Conservation (phyloP, 1,284 basidiomycete species). For the Cutaneotrichosporon spelunceum region DNA sequence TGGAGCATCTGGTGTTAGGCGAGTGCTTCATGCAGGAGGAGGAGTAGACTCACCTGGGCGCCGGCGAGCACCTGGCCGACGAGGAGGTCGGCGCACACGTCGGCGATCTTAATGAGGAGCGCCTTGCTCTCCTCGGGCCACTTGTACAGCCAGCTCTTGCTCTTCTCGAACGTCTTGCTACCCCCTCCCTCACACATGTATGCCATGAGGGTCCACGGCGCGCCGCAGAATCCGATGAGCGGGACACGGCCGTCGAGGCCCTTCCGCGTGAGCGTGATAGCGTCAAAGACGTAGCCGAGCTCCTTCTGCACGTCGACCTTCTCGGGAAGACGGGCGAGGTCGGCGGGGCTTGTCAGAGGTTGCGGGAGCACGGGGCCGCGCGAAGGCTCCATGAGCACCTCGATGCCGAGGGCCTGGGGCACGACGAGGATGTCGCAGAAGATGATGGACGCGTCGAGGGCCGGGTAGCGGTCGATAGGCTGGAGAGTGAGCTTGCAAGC, state of each 20-base stretch:
- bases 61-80: constrained; percentile 88
- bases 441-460: constrained; percentile 90
- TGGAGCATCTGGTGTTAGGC: constrained; percentile 70
- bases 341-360: constrained; percentile 72
- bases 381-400: constrained; percentile 81
- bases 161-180: constrained; percentile 79
- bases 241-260: constrained; percentile 80
- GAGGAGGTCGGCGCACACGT: constrained; percentile 79
- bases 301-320: constrained; percentile 74
- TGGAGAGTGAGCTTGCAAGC: constrained; percentile 85
- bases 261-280: constrained; percentile 75
- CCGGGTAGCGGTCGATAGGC: constrained; percentile 78
- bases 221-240: constrained; percentile 90
- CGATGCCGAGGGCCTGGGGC: constrained; percentile 92
- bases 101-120: constrained; percentile 71
- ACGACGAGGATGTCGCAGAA: constrained; percentile 96
- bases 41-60: constrained; percentile 51
- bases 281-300: constrained; percentile 85
- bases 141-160: constrained; percentile 88
- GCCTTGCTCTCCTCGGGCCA: constrained; percentile 76
- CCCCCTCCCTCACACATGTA: constrained; percentile 97
- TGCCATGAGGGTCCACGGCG: constrained; percentile 92
- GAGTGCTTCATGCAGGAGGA: too few relatives aligned
- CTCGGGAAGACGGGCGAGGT: constrained; percentile 62
- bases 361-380: constrained; percentile 75